Conservation (phyloP, 257 asterid species). For the Coffea canephora region DNA sequence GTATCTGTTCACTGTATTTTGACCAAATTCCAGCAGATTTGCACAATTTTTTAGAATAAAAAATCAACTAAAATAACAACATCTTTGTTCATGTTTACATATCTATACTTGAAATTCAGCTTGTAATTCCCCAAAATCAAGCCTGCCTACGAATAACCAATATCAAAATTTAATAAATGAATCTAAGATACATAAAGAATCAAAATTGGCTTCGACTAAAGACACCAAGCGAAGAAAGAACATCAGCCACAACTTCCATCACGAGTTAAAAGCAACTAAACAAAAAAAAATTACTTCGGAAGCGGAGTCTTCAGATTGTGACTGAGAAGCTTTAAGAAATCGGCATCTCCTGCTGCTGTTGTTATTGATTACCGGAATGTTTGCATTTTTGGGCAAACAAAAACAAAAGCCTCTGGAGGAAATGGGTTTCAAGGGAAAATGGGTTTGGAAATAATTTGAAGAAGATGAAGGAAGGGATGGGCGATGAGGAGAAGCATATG, state of each 20-base stretch:
- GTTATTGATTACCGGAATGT: neutral
- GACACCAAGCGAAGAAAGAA: neutral
- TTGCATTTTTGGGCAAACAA: neutral
- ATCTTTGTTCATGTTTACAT: no score
- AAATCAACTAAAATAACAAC: no score
- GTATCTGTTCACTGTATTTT: no score
- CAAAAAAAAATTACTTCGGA: constrained; percentile 1
- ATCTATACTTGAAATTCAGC: neutral
- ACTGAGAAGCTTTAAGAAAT: constrained; percentile 3
- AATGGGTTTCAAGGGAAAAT: constrained; percentile 1
- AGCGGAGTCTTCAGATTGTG: neutral
- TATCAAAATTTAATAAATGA: neutral
- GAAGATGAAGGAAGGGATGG: constrained; percentile 1
- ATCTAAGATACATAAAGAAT: neutral
- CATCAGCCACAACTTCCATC: neutral
- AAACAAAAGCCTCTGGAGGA: constrained; percentile 3
- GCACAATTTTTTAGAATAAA: no score
- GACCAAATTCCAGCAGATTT: no score
- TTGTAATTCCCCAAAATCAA: neutral
- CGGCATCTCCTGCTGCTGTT: neutral
- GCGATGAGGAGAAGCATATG: neutral
- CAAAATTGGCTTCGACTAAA: no score
- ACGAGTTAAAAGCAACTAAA: neutral
- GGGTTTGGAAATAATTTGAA: constrained; percentile 10
- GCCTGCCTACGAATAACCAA: neutral